Evolutionary conservation across 2,329 filamentous ascomycete genomes (phyloP).

Genomic region (Neopestalotiopsis clavispora): DNA sequence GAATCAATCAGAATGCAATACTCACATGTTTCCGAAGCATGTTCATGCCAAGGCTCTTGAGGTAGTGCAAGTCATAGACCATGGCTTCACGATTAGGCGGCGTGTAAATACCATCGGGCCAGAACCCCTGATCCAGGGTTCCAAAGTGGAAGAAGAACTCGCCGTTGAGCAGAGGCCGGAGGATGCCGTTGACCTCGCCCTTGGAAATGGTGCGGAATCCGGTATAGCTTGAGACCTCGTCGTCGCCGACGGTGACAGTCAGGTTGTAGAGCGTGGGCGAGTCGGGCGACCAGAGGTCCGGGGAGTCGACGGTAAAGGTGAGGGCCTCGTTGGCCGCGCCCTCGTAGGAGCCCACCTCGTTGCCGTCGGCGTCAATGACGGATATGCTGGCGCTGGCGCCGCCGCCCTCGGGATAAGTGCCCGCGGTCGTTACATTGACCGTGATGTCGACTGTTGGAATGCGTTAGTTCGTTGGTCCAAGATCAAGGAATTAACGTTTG

Average conservation of each 20-base stretch:
- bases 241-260: slow-evolving; percentile 52
- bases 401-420: slow-evolving; percentile 14
- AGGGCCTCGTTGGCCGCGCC: slow-evolving; percentile 56
- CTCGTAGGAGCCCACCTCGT: slow-evolving; percentile 46
- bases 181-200: slow-evolving; percentile 60
- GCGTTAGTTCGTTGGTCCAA: slow-evolving; percentile 10
- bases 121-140: slow-evolving; percentile 62
- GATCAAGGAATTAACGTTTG: not conserved
- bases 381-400: slow-evolving; percentile 36
- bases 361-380: slow-evolving; percentile 41
- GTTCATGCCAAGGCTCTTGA: slow-evolving; percentile 73
- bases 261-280: slow-evolving; percentile 68
- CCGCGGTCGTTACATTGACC: slow-evolving; percentile 55
- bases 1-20: not conserved
- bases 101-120: slow-evolving; percentile 72
- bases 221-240: slow-evolving; percentile 67
- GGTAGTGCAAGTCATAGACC: slow-evolving; percentile 65
- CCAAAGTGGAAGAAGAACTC: slow-evolving; percentile 71
- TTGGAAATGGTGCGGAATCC: slow-evolving; percentile 69
- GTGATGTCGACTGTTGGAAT: slow-evolving; percentile 55
- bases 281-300: slow-evolving; percentile 68
- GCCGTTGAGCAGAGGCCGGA: slow-evolving; percentile 70
- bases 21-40: slow-evolving; percentile 72
- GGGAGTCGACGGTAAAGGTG: slow-evolving; percentile 57
- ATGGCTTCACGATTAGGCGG: slow-evolving; percentile 71